These are phyloP conservation scores for Termitomyces sp. DNA, from an alignment of 768 basidiomycete species.

Conservation along the genomic window DNA sequence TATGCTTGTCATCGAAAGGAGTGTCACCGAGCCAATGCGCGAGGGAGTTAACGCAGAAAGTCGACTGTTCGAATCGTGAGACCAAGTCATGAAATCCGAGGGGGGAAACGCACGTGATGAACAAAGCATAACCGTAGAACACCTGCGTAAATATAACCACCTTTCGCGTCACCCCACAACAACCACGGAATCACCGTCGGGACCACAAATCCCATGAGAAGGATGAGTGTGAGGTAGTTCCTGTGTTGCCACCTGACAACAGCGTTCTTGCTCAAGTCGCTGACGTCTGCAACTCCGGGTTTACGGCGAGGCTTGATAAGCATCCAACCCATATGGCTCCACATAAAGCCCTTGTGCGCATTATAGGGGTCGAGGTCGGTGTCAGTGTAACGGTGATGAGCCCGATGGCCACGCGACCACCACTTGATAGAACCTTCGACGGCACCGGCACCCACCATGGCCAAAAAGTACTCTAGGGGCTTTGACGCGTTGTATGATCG, in stretches of 20 bases:
- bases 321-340: constrained; percentile 93
- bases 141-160: constrained; percentile 84
- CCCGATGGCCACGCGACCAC: constrained; percentile 98
- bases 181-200: constrained; percentile 77
- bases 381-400: constrained; percentile 95
- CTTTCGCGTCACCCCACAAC: constrained; percentile 79
- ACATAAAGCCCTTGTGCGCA: constrained; percentile 83
- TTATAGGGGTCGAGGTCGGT: constrained; percentile 96
- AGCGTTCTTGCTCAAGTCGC: constrained; percentile 74
- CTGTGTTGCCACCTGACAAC: constrained; percentile 87
- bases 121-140: constrained; percentile 77
- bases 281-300: constrained; percentile 87
- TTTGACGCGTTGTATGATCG: constrained; percentile 89
- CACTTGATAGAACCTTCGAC: constrained; percentile 97
- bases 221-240: constrained; percentile 65
- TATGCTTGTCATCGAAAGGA: constrained; percentile 94
- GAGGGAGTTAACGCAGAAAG: constrained; percentile 95
- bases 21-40: constrained; percentile 94
- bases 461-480: constrained; percentile 81
- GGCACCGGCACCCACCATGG: constrained; percentile 83
- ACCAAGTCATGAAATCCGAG: constrained; percentile 4
- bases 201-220: constrained; percentile 64
- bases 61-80: constrained; percentile 49
- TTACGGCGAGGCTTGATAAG: constrained; percentile 83
- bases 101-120: constrained; percentile 61